Base-by-base conservation (phyloP, 345 rosid species). In the Erodium maritimum region DNA sequence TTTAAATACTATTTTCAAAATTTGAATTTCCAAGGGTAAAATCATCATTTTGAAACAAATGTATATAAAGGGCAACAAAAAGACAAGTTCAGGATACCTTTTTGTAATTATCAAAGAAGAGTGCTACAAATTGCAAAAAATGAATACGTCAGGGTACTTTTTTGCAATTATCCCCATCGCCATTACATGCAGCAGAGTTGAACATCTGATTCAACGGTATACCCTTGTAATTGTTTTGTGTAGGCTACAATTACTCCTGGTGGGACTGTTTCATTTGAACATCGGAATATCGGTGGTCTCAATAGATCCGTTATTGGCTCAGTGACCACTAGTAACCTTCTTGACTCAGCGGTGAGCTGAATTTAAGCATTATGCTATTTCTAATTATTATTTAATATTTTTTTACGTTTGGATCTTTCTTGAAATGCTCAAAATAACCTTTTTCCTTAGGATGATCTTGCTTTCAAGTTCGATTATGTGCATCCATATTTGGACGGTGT, bases 241-340 rank as follows among this genome's bases (percentile, higher is more conserved):
- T 19, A 93, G 99, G 91, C 96, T 73, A 85, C 95, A 61, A 71
- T 93, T 70, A 95, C 87, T 72, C 99, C 97, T 23, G 99, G 99
- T 60, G 99, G 99, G 60, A 85, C 96, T 72, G 95, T 93, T 59
- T 87, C 97, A 61, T 87, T 93, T 58, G 99, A 90, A 67, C 99
- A 90, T 64, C 80, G 96, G 42, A 93, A 93, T 76, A 80, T 93
- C 69, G 70, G 70, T 37, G 99, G 99, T 57, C 88, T 93, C 50
- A 90, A 93, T 69, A 81, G 99, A 61, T 93, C 97, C 59, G 74
- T 90, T 73, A 78, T 87, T 60, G 99, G 99, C 76, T 85, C 99
- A 29, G 78, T 93, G 53, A 93, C 97, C 60, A 93, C 97, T 57
- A 93, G 95, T 83, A 93, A 93, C 76, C 85, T 90, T 88, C 77